Conservation (phyloP, 2,329 filamentous ascomycete species). For the Cladosporium austrohemisphaericum region DNA sequence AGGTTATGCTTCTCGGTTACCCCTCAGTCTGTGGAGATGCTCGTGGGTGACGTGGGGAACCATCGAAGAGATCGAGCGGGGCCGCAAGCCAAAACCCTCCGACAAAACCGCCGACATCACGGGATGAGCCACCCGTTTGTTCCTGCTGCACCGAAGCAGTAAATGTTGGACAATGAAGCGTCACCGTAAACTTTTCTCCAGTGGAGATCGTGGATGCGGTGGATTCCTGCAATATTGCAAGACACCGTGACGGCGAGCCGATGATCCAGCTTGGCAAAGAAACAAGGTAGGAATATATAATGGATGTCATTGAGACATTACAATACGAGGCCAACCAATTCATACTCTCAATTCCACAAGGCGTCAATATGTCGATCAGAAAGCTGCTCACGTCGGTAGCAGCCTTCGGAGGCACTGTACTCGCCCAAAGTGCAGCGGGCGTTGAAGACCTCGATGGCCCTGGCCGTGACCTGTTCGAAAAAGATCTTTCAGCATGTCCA, state of each 20-base stretch:
- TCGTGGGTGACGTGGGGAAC: not conserved
- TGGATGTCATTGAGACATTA: not conserved
- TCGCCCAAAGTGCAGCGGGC: slow-evolving; percentile 13
- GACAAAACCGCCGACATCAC: slow-evolving; percentile 7
- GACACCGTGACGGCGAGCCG: slow-evolving; percentile 2
- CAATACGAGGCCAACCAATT: slow-evolving; percentile 1
- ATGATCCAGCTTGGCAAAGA: slow-evolving; percentile 10
- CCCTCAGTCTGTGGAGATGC: slow-evolving; percentile 7
- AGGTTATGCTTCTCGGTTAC: not conserved
- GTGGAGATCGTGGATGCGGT: slow-evolving; percentile 4
- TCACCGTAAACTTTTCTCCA: not conserved
- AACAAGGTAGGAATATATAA: slow-evolving; percentile 8
- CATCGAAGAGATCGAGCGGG: slow-evolving; percentile 4
- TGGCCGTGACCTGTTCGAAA: slow-evolving; percentile 14
- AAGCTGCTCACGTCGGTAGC: slow-evolving; percentile 11
- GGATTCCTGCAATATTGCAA: not conserved
- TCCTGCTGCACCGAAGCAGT: slow-evolving; percentile 5
- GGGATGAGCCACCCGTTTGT: not conserved
- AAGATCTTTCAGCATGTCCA: slow-evolving; percentile 47
- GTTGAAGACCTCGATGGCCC: slow-evolving; percentile 15
- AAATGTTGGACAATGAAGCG: not conserved
- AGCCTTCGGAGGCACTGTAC: slow-evolving; percentile 3
- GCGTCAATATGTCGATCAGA: slow-evolving; percentile 9
- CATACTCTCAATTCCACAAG: slow-evolving; percentile 3
- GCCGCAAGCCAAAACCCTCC: not conserved